phyloP scores from a whole-genome alignment of 1,284 basidiomycete species.

The Ganoderma lingzhi region DNA sequence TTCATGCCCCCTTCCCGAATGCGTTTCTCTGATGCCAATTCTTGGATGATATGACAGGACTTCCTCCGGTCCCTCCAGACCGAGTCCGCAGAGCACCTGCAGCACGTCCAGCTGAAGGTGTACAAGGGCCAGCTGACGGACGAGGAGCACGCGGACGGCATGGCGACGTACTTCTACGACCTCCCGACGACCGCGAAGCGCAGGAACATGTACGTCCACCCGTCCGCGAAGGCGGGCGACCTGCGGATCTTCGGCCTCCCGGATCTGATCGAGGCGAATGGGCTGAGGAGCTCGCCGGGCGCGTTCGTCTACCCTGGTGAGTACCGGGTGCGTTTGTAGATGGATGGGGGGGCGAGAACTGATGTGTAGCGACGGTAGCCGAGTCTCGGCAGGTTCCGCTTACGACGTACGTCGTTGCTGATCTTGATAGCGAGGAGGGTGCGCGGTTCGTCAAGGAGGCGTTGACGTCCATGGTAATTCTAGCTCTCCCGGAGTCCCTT shows the following conservation, averaged over 20 bases:
- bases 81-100: slow-evolving; percentile 68
- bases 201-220: slow-evolving; percentile 78
- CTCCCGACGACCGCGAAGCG: slow-evolving; percentile 74
- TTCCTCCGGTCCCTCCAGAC: slow-evolving; percentile 73
- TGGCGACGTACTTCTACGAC: slow-evolving; percentile 90
- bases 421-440: slow-evolving; percentile 77
- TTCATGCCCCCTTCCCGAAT: too few relatives aligned
- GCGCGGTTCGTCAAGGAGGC: slow-evolving; percentile 65
- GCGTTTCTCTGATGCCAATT: neutral
- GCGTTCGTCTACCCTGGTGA: slow-evolving; percentile 73
- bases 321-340: neutral
- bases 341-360: neutral
- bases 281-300: slow-evolving; percentile 46
- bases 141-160: slow-evolving; percentile 50
- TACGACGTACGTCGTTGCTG: slow-evolving; percentile 79
- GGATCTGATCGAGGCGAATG: slow-evolving; percentile 53
- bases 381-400: slow-evolving; percentile 50
- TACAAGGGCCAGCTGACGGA: slow-evolving; percentile 72
- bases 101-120: slow-evolving; percentile 77
- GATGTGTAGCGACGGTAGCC: slow-evolving; percentile 31
- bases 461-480: slow-evolving; percentile 69
- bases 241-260: slow-evolving; percentile 62
- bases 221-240: slow-evolving; percentile 51
- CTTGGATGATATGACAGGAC: slow-evolving; percentile 50
- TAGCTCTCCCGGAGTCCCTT: neutral